Evolutionary conservation across 495 filamentous ascomycete species (phyloP).

Genomic region (Glarea lozoyensis): DNA sequence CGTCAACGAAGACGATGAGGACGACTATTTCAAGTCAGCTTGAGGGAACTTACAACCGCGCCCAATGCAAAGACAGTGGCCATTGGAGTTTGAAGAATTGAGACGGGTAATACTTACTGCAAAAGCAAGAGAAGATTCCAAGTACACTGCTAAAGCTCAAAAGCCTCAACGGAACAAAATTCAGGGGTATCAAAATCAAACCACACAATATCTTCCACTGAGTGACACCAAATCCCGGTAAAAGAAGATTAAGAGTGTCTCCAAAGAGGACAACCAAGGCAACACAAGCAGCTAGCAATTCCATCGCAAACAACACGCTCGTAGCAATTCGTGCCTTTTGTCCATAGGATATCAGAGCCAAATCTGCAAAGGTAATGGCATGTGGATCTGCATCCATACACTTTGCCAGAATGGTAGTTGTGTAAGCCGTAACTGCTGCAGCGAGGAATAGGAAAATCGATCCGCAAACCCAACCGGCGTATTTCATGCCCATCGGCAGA

Average conservation of each 20-base stretch:
- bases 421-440: conserved; percentile 72
- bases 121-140: conserved; percentile 79
- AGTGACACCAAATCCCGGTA: conserved; percentile 61
- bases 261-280: conserved; percentile 90
- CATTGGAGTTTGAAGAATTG: not conserved
- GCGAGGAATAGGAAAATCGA: conserved; percentile 64
- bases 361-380: conserved; percentile 81
- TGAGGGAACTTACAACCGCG: too few relatives aligned
- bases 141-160: conserved; percentile 86
- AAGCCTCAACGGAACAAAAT: conserved; percentile 74
- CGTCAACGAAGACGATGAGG: conserved; percentile 71
- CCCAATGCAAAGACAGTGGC: not conserved
- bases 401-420: conserved; percentile 75
- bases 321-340: conserved; percentile 67
- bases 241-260: conserved; percentile 72
- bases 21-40: conserved; percentile 70
- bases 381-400: conserved; percentile 75
- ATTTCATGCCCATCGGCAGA: conserved; percentile 81
- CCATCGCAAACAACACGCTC: conserved; percentile 78
- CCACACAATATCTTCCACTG: conserved; percentile 87
- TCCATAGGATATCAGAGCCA: conserved; percentile 92
- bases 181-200: conserved; percentile 70
- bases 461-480: conserved; percentile 86
- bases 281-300: conserved; percentile 82
- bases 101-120: conserved; percentile 31